Conservation (phyloP, 2,329 filamentous ascomycete species). For the Phoma sp. region DNA sequence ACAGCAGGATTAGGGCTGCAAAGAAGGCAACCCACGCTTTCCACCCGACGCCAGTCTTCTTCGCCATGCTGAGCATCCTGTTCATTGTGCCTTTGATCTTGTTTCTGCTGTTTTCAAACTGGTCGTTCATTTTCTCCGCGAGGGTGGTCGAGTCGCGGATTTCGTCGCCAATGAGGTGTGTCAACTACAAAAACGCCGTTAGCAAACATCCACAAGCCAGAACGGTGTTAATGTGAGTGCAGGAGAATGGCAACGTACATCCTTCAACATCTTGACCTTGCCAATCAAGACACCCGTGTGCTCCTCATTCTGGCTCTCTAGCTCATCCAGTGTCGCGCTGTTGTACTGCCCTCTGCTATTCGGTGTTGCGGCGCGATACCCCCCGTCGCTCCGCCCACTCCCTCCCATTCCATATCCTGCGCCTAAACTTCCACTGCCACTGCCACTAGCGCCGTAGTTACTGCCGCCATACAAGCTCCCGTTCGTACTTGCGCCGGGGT, state of each 20-base stretch:
- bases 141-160: constrained; percentile 89
- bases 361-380: constrained; percentile 50
- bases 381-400: constrained; percentile 1
- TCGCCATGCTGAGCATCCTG: constrained; percentile 93
- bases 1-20: constrained; percentile 78
- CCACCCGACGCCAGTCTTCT: constrained; percentile 94
- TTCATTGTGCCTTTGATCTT: constrained; percentile 93
- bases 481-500: constrained; percentile 34
- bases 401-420: background rate
- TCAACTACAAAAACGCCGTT: too few relatives aligned
- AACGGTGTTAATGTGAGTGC: too few relatives aligned
- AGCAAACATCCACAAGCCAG: too few relatives aligned
- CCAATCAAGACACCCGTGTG: constrained; percentile 89
- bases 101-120: constrained; percentile 84
- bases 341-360: constrained; percentile 78
- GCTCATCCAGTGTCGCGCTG: constrained; percentile 84
- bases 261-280: constrained; percentile 88
- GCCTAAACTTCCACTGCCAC: background rate
- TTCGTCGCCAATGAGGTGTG: constrained; percentile 90
- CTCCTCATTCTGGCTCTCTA: constrained; percentile 94
- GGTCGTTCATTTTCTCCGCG: constrained; percentile 94
- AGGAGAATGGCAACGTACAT: too few relatives aligned
- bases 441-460: background rate
- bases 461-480: constrained; percentile 18
- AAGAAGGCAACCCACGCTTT: constrained; percentile 94